Evolutionary conservation across 2,329 filamentous ascomycete genomes (phyloP), one percentile per base, ranked within the genome.

Genomic region (Clarireedia paspali): DNA sequence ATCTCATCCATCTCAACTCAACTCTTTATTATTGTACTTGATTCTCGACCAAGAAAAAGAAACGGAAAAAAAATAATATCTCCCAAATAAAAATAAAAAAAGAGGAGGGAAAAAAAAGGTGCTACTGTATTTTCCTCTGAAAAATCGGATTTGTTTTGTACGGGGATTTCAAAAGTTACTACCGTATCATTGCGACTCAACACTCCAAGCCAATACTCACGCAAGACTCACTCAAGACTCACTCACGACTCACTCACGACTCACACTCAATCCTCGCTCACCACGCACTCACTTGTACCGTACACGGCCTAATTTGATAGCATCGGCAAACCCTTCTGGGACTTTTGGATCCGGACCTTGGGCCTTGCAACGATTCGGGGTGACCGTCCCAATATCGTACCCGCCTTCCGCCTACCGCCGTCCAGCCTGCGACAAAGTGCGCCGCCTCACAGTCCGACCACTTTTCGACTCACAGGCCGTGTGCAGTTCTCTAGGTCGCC

Each of bases 1-100:
- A 58, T 52, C 49, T 38, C 46, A 26, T 46, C 24, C 12, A 26
- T 30, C 51, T 49, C 38, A 12, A 55, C 38, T 30, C 15, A 20
- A 30, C 26, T 27, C 23, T 49, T 42, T 26, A 10, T 20, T 46
- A 2, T 20, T 24, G 15, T 40, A 45, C 23, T 23, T 38, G 20
- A 17, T 39, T 47, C 20, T 20, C 20, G 20, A 20, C 20, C 38
- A 5, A 5, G 42, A 24, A n/a, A 36, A 17, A 34, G 45, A 36
- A 39, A 38, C 1, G 24, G 6, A n/a, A 47, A 47, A 47, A 23
- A 23, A 46, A 45, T 15, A 47, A 6, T 1, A 39, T 20, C 20
- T 20, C 20, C 20, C 20, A 47, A 47, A 5, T 10, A 34, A 49
- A 45, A 47, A 50, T n/a, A 20, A 27, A 26, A 14, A 4, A 47